Base-by-base conservation (phyloP, 352 stramenopile species). In the Phytopythium boreale region DNA sequence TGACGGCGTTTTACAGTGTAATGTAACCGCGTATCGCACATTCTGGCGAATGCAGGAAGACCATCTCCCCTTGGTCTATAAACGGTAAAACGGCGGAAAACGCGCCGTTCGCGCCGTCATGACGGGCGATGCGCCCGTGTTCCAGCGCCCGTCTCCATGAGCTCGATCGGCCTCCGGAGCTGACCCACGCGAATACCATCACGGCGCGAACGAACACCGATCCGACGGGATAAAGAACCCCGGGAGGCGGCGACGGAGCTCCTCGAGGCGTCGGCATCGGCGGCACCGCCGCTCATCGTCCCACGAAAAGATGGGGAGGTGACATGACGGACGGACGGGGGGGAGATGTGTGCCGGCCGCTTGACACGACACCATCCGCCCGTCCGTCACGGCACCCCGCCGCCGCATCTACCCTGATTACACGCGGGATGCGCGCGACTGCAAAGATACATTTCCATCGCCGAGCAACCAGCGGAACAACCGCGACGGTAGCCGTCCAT, bases 381-480 rank as follows among this genome's bases (percentile, higher is more conserved):
- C 36, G 52, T 46, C 52, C 31, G 52, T 46, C 29, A 46, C 52
- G 27, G 24, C 20, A 4, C 14, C 41, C 20, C 14, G 46, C 46
- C 14, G 49, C 52, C 31, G 31, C 52, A 59, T 59, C 52, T 59
- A 46, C 52, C 52, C 52, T 59, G 52, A 59, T 59, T 29, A 59
- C 52, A 24, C 22, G 46, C 22, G 46, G 9, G n/a, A 31, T 31
- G 46, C 46, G 46, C 50, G 26, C 29, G 52, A 59, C 52, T 41
- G 29, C 8, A 41, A 59, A 59, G 52, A 59, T 58, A 34, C 50
- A 17, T 22, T 7, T 55, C 10, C 7, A n/a, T 31, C 22, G 8
- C 51, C 9, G 2, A 7, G 46, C 11, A 14, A 1, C 24, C 6
- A 37, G 12, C 49, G 0, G 49, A 29, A 55, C 12, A 1, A 8